Conservation (phyloP, 192 early-diverging fungal species). For the Diversispora epigaea region DNA sequence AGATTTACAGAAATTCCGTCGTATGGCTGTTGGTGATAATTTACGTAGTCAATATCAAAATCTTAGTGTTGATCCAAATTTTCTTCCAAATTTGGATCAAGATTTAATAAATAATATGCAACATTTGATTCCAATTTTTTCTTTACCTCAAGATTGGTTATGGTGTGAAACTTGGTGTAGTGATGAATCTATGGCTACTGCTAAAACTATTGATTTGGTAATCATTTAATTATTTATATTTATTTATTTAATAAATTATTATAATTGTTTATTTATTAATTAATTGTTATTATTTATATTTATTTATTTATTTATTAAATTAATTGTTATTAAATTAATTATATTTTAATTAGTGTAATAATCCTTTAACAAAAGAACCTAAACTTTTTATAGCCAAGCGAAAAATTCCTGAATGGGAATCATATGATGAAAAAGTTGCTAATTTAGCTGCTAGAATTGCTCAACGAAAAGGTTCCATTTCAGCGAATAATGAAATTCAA, state of each 20-base stretch:
- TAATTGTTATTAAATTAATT: not conserved
- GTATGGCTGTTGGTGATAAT: conserved; percentile 90
- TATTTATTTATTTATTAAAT: not conserved
- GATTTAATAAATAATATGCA: conserved; percentile 98
- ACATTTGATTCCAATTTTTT: conserved; percentile 85
- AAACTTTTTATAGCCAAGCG: conserved; percentile 91
- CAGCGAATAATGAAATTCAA: too few relatives aligned
- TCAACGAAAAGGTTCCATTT: not conserved
- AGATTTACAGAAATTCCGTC: conserved; percentile 90
- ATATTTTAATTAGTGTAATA: conserved; percentile 76
- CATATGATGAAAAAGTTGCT: conserved; percentile 72
- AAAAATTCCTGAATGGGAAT: conserved; percentile 92
- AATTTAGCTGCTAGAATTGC: conserved; percentile 38
- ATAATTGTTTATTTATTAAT: too few relatives aligned
- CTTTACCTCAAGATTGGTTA: conserved; percentile 95
- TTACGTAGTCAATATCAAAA: conserved; percentile 91
- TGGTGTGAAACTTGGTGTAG: conserved; percentile 99
- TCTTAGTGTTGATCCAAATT: conserved; percentile 82
- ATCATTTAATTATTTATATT: too few relatives aligned
- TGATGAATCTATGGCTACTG: conserved; percentile 74
- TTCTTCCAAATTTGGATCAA: conserved; percentile 94
- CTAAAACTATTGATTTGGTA: conserved; percentile 97
- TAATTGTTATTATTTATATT: conserved; percentile 11
- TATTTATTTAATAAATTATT: too few relatives aligned
- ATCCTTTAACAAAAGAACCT: conserved; percentile 98